These are phyloP conservation scores for Sclerotinia spermophila DNA, from an alignment of 2,329 filamentous ascomycete genomes.

Conservation along the genomic window DNA sequence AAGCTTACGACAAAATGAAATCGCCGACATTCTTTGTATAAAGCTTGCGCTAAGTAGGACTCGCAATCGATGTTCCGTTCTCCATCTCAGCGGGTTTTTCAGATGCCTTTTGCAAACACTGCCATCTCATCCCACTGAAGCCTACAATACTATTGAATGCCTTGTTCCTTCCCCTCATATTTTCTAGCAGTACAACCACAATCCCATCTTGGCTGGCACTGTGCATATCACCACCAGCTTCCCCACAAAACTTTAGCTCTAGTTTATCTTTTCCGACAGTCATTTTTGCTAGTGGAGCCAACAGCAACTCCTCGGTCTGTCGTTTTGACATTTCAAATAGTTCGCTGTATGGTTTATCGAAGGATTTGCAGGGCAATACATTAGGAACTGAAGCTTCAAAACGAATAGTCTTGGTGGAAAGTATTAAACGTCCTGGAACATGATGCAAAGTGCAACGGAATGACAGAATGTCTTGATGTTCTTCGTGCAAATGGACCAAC, in stretches of 20 bases:
- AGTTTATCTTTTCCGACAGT: constrained; percentile 24
- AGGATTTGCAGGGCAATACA: constrained; percentile 9
- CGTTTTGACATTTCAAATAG: constrained; percentile 28
- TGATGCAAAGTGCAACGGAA: constrained; percentile 23
- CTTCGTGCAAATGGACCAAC: background rate
- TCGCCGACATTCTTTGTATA: background rate
- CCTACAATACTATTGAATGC: constrained; percentile 40
- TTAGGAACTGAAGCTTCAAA: constrained; percentile 20
- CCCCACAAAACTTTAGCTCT: constrained; percentile 22
- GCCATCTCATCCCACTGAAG: constrained; percentile 38
- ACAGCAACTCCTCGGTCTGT: constrained; percentile 17
- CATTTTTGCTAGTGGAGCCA: constrained; percentile 22
- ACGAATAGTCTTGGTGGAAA: constrained; percentile 20
- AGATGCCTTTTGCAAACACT: constrained; percentile 31
- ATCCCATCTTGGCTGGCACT: constrained; percentile 20
- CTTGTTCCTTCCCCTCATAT: constrained; percentile 36
- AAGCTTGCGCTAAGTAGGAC: background rate
- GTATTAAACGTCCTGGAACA: constrained; percentile 21
- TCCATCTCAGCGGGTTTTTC: background rate
- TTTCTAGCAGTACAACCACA: constrained; percentile 26
- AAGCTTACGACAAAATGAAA: background rate
- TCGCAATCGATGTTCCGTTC: background rate
- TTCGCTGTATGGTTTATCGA: constrained; percentile 19
- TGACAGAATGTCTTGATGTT: constrained; percentile 20
- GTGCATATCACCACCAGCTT: background rate